Evolutionary conservation across 352 stramenopile genomes (phyloP).

Genomic region (Globisporangium nunn): DNA sequence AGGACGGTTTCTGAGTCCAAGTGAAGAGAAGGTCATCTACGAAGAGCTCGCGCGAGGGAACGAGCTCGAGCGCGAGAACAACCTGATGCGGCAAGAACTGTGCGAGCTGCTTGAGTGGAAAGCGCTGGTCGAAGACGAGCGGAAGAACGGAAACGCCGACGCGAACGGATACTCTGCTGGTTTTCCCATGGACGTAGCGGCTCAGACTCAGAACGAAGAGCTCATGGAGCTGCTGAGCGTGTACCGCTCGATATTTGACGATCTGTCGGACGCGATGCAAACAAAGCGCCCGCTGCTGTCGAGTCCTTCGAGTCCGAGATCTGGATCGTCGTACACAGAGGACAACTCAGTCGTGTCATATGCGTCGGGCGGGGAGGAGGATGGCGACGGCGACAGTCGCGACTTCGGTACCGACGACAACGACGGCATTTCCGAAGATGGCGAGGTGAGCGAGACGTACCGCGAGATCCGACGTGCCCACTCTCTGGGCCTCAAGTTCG

Average conservation of each 20-base stretch:
- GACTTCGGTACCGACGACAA: constrained; percentile 30
- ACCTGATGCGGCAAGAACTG: constrained; percentile 56
- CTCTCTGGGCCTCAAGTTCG: constrained; percentile 45
- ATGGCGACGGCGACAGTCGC: constrained; percentile 24
- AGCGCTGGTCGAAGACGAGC: constrained; percentile 43
- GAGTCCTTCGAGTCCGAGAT: constrained; percentile 39
- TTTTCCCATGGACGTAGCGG: constrained; percentile 2
- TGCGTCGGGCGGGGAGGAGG: constrained; percentile 27
- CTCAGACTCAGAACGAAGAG: constrained; percentile 27
- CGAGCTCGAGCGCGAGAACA: constrained; percentile 63
- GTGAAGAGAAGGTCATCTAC: constrained; percentile 33
- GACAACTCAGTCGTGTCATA: constrained; percentile 56
- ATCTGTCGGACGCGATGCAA: constrained; percentile 48
- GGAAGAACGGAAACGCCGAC: constrained; percentile 25
- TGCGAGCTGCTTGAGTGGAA: constrained; percentile 75
- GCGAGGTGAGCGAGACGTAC: constrained; percentile 24
- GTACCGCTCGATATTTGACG: constrained; percentile 60
- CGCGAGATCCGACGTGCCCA: constrained; percentile 63
- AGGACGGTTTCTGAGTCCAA: constrained; percentile 11
- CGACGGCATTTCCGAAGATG: constrained; percentile 28
- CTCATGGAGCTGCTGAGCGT: constrained; percentile 55
- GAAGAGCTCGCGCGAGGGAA: constrained; percentile 30
- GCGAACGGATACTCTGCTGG: constrained; percentile 9
- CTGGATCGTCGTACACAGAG: constrained; percentile 57
- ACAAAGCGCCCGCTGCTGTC: constrained; percentile 41